These are phyloP conservation scores for Entomophthora muscae DNA, from an alignment of 371 early-diverging fungal species.

Conservation along the genomic window DNA sequence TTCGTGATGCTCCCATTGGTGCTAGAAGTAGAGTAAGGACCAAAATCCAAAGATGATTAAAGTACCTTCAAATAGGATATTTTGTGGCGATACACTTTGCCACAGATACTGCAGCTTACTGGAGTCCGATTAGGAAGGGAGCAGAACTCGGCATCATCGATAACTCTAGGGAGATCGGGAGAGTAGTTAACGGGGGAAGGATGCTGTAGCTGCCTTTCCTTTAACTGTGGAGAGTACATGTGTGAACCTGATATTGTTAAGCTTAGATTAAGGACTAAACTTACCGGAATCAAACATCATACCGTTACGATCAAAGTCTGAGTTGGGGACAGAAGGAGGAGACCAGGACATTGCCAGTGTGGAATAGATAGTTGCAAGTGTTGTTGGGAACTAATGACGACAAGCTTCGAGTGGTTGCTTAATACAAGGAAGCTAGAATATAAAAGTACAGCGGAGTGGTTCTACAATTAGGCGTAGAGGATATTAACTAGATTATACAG, in stretches of 20 bases:
- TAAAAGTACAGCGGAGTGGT: background rate
- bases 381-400: background rate
- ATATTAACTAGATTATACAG: no score
- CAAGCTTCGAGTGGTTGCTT: background rate
- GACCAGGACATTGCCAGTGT: background rate
- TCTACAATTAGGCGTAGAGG: no score
- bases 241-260: background rate
- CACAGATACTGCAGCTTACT: constrained; percentile 2
- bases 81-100: constrained; percentile 7
- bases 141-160: constrained; percentile 1
- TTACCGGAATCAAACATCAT: background rate
- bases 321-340: background rate
- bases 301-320: background rate
- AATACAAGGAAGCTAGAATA: background rate
- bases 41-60: no score
- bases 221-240: background rate
- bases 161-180: background rate
- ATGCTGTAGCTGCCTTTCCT: background rate
- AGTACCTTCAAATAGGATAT: constrained; percentile 3
- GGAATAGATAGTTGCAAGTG: no score
- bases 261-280: background rate
- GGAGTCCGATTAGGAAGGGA: constrained; percentile 2
- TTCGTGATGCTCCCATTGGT: constrained; percentile 7
- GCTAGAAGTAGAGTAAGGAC: background rate
- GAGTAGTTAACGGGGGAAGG: background rate